phyloP scores from a whole-genome alignment of 2,329 filamentous ascomycete genomes.

The Neofusicoccum umdonicola region DNA sequence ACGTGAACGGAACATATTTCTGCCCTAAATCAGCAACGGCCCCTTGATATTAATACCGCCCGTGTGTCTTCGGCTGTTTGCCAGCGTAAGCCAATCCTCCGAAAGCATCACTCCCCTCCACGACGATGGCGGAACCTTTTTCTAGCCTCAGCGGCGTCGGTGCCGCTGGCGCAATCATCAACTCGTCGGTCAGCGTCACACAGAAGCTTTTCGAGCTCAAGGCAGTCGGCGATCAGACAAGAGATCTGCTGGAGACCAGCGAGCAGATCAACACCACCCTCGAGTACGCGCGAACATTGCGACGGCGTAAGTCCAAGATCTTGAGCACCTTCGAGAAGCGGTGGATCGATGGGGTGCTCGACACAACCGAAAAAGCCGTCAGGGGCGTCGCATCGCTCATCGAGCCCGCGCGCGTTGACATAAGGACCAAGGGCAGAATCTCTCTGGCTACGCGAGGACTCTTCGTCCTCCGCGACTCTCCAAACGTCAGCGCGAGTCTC shows the following conservation, averaged over 20 bases:
- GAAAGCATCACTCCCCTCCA: too few species aligned
- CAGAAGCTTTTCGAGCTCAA: conserved; percentile 20
- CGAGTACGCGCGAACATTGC: conserved; percentile 14
- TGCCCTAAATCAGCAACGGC: too few species aligned
- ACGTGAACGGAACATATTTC: too few species aligned
- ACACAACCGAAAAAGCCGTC: conserved; percentile 18
- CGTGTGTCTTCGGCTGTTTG: too few species aligned
- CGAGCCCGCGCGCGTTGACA: conserved; percentile 19
- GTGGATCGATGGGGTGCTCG: conserved; percentile 18
- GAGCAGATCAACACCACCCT: conserved; percentile 19
- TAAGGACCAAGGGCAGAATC: conserved; percentile 14
- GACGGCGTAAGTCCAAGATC: conserved; percentile 17
- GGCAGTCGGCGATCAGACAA: conserved; percentile 20
- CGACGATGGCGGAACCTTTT: too few species aligned
- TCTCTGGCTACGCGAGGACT: conserved; percentile 15
- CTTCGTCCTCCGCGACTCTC: conserved; percentile 20
- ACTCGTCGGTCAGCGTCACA: neutral
- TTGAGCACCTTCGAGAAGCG: conserved; percentile 18
- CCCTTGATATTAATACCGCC: too few species aligned
- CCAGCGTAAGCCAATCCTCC: too few species aligned
- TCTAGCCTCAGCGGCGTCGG: too few species aligned
- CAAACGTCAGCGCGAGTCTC: conserved; percentile 18
- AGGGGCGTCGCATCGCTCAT: conserved; percentile 19
- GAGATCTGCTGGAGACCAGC: conserved; percentile 19
- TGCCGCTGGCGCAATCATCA: neutral